Evolutionary conservation across 202 grass and related monocot genomes (phyloP).

Genomic region (Schoenoplectus tabernaemontani): DNA sequence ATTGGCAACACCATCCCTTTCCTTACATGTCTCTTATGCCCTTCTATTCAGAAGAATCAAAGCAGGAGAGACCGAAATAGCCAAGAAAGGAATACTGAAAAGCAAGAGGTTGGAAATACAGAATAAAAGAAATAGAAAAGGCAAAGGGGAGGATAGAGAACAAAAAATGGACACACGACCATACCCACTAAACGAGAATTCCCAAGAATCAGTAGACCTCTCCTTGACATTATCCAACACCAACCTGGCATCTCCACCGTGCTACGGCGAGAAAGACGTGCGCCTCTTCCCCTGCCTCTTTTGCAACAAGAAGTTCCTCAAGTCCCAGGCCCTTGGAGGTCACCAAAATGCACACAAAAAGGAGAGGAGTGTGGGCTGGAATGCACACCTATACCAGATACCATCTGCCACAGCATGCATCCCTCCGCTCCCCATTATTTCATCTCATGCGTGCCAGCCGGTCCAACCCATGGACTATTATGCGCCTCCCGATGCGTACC

Average conservation of each 20-base stretch:
- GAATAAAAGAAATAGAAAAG: background rate
- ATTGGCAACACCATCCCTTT: background rate
- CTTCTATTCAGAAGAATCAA: background rate
- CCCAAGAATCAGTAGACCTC: slow-evolving; percentile 26
- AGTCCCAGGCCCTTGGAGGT: slow-evolving; percentile 39
- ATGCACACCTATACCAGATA: slow-evolving; percentile 45
- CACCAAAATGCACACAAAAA: slow-evolving; percentile 48
- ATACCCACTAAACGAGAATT: background rate
- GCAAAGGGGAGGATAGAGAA: background rate
- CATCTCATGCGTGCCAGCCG: slow-evolving; percentile 22
- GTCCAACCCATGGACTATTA: slow-evolving; percentile 33
- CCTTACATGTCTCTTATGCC: background rate
- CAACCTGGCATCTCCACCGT: background rate
- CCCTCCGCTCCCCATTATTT: background rate
- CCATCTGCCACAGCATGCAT: background rate
- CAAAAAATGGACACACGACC: slow-evolving; percentile 9
- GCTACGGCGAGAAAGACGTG: slow-evolving; percentile 13
- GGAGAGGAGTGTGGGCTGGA: slow-evolving; percentile 40
- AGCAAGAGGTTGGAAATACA: background rate
- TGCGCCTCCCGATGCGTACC: background rate
- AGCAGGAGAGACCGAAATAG: background rate
- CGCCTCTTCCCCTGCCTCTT: slow-evolving; percentile 41
- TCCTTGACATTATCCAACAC: slow-evolving; percentile 21
- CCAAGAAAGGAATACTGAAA: background rate
- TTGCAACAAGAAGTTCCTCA: slow-evolving; percentile 47